Evolutionary conservation across 768 basidiomycete genomes (phyloP).

Genomic region (Leccinellum rugosiceps): DNA sequence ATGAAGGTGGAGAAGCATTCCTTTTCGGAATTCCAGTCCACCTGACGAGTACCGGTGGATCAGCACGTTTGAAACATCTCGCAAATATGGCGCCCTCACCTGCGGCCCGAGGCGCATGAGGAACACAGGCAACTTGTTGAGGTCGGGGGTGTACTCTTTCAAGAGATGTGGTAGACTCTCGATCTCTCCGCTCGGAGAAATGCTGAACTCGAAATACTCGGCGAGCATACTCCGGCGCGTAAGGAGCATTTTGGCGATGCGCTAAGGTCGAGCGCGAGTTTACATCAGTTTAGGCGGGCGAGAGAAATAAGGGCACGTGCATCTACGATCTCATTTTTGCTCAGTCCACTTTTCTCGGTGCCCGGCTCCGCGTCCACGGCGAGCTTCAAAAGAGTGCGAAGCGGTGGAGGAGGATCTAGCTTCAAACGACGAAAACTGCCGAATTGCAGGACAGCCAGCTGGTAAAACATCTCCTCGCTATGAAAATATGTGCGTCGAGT

Average conservation of each 20-base stretch:
- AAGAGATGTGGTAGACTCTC: conserved; percentile 79
- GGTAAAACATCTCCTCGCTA: conserved; percentile 95
- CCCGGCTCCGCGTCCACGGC: conserved; percentile 71
- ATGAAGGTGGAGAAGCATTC: conserved; percentile 86
- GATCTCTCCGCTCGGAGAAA: conserved; percentile 65
- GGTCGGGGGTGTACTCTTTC: conserved; percentile 84
- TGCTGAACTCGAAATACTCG: conserved; percentile 85
- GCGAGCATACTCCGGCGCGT: conserved; percentile 75
- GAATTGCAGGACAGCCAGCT: conserved; percentile 89
- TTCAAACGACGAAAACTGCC: conserved; percentile 74
- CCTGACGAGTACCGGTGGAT: conserved; percentile 41
- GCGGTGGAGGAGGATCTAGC: conserved; percentile 76
- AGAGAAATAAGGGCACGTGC: conserved; percentile 39
- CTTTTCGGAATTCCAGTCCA: conserved; percentile 82
- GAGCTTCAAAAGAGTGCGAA: conserved; percentile 69
- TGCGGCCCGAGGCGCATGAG: conserved; percentile 91
- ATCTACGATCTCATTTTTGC: conserved; percentile 63
- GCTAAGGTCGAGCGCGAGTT: conserved; percentile 35
- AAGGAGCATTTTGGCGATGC: conserved; percentile 59
- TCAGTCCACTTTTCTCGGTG: conserved; percentile 46
- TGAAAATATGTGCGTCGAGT: not conserved
- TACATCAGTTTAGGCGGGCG: not conserved
- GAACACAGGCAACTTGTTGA: conserved; percentile 86
- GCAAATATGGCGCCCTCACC: conserved; percentile 39
- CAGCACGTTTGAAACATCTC: not conserved